Conservation (phyloP, 1,284 basidiomycete species). For the Fomitopsis palustris region DNA sequence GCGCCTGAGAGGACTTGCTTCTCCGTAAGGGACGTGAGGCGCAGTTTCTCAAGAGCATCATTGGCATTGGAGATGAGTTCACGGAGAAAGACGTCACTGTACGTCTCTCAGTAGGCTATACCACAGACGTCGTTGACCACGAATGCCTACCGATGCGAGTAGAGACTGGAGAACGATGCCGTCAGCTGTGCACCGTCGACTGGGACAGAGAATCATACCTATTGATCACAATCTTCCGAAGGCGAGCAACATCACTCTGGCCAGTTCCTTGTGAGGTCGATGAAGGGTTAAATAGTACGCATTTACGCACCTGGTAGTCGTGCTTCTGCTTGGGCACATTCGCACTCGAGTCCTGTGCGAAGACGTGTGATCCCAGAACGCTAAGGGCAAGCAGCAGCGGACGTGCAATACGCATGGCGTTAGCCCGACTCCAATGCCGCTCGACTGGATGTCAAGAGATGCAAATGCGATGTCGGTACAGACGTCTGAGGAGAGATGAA, state of each 20-base stretch:
- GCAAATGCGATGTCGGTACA: neutral
- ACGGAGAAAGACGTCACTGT: slow-evolving; percentile 88
- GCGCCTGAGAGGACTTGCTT: slow-evolving; percentile 66
- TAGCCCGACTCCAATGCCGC: slow-evolving; percentile 1
- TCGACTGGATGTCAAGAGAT: neutral
- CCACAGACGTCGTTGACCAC: neutral
- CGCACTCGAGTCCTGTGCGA: slow-evolving; percentile 46
- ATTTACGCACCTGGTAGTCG: slow-evolving; percentile 69
- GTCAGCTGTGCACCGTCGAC: neutral
- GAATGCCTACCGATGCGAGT: slow-evolving; percentile 63
- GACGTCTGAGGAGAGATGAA: neutral
- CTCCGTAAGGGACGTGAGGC: slow-evolving; percentile 81
- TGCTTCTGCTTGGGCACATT: slow-evolving; percentile 53
- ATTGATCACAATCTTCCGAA: slow-evolving; percentile 91
- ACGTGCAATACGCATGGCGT: slow-evolving; percentile 58
- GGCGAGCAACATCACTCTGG: slow-evolving; percentile 88
- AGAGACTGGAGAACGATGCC: slow-evolving; percentile 34
- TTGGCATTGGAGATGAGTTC: slow-evolving; percentile 94
- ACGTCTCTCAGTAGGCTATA: neutral
- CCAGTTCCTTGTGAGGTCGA: neutral
- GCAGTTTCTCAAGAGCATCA: slow-evolving; percentile 92
- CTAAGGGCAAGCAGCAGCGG: slow-evolving; percentile 51
- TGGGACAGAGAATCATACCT: slow-evolving; percentile 40
- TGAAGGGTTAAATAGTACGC: neutral
- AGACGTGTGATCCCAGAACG: slow-evolving; percentile 43